Percentiles rank a stretch among this genome's conserved stretches.
These are phyloP conservation scores for Kodamaea fungicola DNA, from an alignment of 1,139 yeast species.

Conservation along the genomic window DNA sequence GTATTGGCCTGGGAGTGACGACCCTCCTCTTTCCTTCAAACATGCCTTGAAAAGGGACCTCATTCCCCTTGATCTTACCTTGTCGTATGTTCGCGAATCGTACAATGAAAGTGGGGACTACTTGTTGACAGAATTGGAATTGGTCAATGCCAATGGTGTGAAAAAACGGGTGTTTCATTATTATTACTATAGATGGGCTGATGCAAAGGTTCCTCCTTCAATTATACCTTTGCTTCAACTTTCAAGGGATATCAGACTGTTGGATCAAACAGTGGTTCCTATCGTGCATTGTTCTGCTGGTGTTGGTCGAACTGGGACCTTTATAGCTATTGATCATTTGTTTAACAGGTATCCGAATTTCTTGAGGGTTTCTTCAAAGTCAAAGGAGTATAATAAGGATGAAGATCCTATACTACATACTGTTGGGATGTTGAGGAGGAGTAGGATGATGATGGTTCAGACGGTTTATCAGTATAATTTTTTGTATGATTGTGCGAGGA, in stretches of 20 bases:
- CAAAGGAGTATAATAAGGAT: constrained; percentile 7
- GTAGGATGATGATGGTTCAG: constrained; percentile 69
- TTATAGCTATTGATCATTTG: constrained; percentile 62
- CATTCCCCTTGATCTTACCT: constrained; percentile 13
- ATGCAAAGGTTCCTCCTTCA: constrained; percentile 47
- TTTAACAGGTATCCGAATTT: constrained; percentile 22
- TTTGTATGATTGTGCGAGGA: constrained; percentile 31
- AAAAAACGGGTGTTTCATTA: constrained; percentile 47
- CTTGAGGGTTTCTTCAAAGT: constrained; percentile 3
- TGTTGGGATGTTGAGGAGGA: constrained; percentile 46
- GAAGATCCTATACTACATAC: constrained; percentile 28
- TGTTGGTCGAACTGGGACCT: constrained; percentile 81
- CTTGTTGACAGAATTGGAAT: constrained; percentile 25
- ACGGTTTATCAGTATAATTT: constrained; percentile 54
- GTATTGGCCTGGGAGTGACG: constrained; percentile 62
- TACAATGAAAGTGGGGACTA: constrained; percentile 22
- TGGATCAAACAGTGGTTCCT: constrained; percentile 20
- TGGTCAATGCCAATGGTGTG: constrained; percentile 17
- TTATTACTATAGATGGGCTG: constrained; percentile 57
- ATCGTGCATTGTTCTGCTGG: constrained; percentile 82
- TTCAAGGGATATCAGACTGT: constrained; percentile 23
- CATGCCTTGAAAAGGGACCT: constrained; percentile 18
- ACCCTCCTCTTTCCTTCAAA: constrained; percentile 19
- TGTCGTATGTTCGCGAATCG: constrained; percentile 18
- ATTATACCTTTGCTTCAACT: constrained; percentile 34